phyloP scores from a whole-genome alignment of 768 basidiomycete genomes.

The Trametes elegans region DNA sequence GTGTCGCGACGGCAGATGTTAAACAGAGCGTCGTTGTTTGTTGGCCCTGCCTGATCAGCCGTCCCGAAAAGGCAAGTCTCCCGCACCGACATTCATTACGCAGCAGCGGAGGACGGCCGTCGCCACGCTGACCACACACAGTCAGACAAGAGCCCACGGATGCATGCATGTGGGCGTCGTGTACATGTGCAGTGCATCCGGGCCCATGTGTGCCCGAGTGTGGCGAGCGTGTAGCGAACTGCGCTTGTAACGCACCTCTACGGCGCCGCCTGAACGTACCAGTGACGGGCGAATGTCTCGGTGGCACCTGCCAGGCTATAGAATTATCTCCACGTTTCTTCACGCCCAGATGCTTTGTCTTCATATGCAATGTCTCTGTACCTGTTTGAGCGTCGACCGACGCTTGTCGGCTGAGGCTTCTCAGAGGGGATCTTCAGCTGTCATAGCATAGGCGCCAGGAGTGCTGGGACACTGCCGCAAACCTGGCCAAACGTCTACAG shows the following conservation, averaged over 20 bases:
- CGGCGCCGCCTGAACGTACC: no score
- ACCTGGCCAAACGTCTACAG: no score
- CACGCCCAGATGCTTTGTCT: no score
- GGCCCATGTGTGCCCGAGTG: neutral
- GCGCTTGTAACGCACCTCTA: neutral
- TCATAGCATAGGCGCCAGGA: neutral
- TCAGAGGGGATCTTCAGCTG: neutral
- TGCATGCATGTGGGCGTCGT: neutral
- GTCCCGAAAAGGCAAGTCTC: conserved; percentile 13
- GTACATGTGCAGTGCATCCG: neutral
- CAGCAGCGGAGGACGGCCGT: neutral
- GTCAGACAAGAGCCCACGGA: neutral
- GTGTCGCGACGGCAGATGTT: neutral
- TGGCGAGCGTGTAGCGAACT: neutral
- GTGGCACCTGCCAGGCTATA: no score
- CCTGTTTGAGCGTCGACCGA: no score
- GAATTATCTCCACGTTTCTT: neutral
- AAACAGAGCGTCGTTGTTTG: neutral
- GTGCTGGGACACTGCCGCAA: neutral
- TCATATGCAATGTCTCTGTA: neutral
- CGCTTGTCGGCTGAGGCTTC: no score
- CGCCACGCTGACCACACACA: neutral
- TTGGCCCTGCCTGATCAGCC: neutral
- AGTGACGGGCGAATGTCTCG: no score
- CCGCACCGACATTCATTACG: neutral